Conservation (phyloP, 345 rosid genomes). For the Salix exigua region DNA sequence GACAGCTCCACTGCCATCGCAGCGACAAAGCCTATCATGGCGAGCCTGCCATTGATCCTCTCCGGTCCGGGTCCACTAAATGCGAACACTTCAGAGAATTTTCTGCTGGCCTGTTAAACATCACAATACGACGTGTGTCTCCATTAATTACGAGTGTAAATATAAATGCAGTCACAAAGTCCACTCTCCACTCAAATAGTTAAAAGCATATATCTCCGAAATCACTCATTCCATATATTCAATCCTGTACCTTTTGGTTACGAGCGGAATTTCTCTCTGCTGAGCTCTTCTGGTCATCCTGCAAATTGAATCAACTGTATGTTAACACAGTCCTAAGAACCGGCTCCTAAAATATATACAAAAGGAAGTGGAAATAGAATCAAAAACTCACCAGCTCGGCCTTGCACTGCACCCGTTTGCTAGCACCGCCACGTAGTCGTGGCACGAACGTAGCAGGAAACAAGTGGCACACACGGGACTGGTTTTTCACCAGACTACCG, state of each 20-base stretch:
- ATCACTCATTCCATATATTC: too few relatives aligned
- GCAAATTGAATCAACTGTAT: not conserved
- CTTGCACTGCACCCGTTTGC: constrained; percentile 39
- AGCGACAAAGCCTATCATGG: constrained; percentile 77
- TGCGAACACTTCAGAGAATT: constrained; percentile 55
- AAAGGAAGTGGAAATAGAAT: not conserved
- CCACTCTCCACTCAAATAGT: too few relatives aligned
- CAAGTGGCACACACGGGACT: constrained; percentile 13
- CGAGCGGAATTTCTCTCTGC: not conserved
- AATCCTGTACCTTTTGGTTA: not conserved
- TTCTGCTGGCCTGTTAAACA: constrained; percentile 43
- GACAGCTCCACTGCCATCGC: constrained; percentile 63
- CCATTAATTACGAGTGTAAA: too few relatives aligned
- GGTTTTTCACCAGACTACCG: not conserved
- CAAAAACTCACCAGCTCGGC: constrained; percentile 28
- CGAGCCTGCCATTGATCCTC: constrained; percentile 80
- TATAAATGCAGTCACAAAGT: not conserved
- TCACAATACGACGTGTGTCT: too few relatives aligned
- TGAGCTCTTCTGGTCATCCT: not conserved
- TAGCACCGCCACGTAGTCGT: constrained; percentile 22
- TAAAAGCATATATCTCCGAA: too few relatives aligned
- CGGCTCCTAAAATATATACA: not conserved
- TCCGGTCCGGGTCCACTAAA: constrained; percentile 88
- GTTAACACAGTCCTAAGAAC: not conserved
- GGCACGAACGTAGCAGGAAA: constrained; percentile 17